Evolutionary conservation across 139 green algal species (phyloP).

Genomic region (Astrephomene gubernaculifera): DNA sequence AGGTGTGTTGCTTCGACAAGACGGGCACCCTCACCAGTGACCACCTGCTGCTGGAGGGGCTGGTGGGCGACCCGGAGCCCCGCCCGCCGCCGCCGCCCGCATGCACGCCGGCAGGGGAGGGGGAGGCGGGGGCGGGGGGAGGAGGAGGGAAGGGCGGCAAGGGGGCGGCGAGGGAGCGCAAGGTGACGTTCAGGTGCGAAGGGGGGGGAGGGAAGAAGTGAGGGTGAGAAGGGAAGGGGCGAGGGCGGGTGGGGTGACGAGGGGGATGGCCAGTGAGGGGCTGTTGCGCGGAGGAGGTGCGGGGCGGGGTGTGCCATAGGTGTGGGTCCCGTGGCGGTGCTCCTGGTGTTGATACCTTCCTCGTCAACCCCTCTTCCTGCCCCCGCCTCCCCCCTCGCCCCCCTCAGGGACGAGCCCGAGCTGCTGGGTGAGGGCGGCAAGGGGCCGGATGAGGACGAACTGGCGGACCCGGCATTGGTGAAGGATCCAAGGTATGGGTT

Average conservation of each 20-base stretch:
- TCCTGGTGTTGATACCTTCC: too few species aligned
- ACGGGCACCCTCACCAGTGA: conserved; percentile 97
- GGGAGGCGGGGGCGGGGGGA: background rate
- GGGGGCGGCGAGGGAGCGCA: background rate
- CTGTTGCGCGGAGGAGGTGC: too few species aligned
- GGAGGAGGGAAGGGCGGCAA: background rate
- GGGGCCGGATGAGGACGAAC: conserved; percentile 18
- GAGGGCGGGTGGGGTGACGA: too few species aligned
- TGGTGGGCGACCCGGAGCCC: conserved; percentile 50
- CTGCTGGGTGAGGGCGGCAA: background rate
- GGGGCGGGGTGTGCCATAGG: too few species aligned
- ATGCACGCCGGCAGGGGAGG: background rate
- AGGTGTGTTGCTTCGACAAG: conserved; percentile 99
- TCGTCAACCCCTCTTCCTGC: background rate
- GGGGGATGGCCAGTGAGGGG: too few species aligned
- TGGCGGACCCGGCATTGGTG: conserved; percentile 24
- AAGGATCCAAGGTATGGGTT: conserved; percentile 9
- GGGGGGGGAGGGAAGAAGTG: background rate
- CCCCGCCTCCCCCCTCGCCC: background rate
- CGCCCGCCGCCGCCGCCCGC: conserved; percentile 9
- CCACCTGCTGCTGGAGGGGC: conserved; percentile 88
- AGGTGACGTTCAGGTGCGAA: conserved; percentile 34
- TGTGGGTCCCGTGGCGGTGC: too few species aligned
- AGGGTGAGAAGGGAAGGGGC: too few species aligned
- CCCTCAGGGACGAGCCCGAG: conserved; percentile 25